Base-by-base conservation (phyloP, 495 filamentous ascomycete genomes). In the Aspergillus nidulans region DNA sequence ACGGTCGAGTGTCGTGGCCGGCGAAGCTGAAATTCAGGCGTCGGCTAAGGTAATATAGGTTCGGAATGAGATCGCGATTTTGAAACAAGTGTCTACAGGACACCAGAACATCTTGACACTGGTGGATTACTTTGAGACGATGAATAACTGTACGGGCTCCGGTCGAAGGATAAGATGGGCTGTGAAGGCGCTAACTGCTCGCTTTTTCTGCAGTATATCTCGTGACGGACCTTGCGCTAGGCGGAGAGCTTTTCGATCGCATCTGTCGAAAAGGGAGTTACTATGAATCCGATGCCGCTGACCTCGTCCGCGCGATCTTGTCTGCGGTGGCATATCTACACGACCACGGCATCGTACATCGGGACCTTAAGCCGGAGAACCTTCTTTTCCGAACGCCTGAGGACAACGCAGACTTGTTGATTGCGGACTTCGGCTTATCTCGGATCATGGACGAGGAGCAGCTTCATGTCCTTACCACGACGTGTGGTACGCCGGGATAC, bases 361-460 rank as follows among this genome's bases (percentile, higher is more conserved):
- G 94, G 58, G 86, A 89, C 63, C 66, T 86, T 15, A 87, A 85
- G 58, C 77, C 73, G 13, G 76, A 81, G 64, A 82, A 81, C 34
- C 58, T 82, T 18, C 65, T 81, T 15, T 81, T 81, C 62, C 74
- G 79, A 34, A 81, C 79, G 0, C 79, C 79, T 5, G 79, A 81
- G 56, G 79, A 81, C 55, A 81, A 81, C 59, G 79, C 79, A 12
- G 79, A 81, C 52, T 69, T 98, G n/a, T 73, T 98, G 49, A 97
- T 98, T 65, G 94, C 95, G 32, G 94, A 98, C 69, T 98, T 98
- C 64, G 94, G 94, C 8, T 75, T 98, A 28, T 89, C 85, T 12
- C 78, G 94, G 39, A 97, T 98, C 70, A 97, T 98, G 91, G 95
- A 98, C 67, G 95, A 97, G 73, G 92, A 97, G 71, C 90, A 97